Evolutionary conservation across 2,329 filamentous ascomycete species (phyloP).

Genomic region (Diaporthe batatas): DNA sequence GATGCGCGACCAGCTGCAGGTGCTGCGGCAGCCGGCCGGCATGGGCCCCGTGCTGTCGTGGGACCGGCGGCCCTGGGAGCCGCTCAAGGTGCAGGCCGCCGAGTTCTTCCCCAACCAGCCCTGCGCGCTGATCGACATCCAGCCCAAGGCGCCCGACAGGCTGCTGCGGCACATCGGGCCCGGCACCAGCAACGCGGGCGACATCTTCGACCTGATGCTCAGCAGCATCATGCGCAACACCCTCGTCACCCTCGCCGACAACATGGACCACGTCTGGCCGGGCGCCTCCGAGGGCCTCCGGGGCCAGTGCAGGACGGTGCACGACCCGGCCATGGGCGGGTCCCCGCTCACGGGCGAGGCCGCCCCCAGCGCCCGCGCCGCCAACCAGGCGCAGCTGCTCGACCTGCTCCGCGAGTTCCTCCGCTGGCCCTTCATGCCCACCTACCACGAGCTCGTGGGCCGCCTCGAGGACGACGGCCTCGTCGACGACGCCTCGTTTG

Average conservation of each 20-base stretch:
- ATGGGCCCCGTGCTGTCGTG: slow-evolving; percentile 69
- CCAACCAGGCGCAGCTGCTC: slow-evolving; percentile 68
- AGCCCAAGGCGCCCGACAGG: slow-evolving; percentile 68
- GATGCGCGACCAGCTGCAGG: slow-evolving; percentile 66
- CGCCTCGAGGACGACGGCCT: slow-evolving; percentile 52
- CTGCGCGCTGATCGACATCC: slow-evolving; percentile 74
- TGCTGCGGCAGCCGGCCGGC: slow-evolving; percentile 62
- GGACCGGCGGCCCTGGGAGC: slow-evolving; percentile 80
- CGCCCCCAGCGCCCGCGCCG: slow-evolving; percentile 59
- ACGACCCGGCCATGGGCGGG: slow-evolving; percentile 63
- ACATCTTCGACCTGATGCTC: slow-evolving; percentile 67
- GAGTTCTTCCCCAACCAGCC: slow-evolving; percentile 77
- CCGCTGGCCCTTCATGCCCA: slow-evolving; percentile 74
- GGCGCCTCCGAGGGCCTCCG: slow-evolving; percentile 70
- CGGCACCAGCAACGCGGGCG: slow-evolving; percentile 56
- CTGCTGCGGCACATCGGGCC: slow-evolving; percentile 62
- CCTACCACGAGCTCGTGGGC: slow-evolving; percentile 62
- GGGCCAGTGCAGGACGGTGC: slow-evolving; percentile 61
- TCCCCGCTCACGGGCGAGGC: slow-evolving; percentile 54
- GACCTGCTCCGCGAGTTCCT: slow-evolving; percentile 72
- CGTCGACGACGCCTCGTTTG: slow-evolving; percentile 34
- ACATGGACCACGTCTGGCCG: slow-evolving; percentile 65
- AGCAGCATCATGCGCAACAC: slow-evolving; percentile 54
- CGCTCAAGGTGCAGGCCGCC: slow-evolving; percentile 66
- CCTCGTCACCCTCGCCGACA: slow-evolving; percentile 53